phyloP scores from a whole-genome alignment of 225 moss, liverwort and hornwort species.

The Bryoerythrophyllum caledonicum region DNA sequence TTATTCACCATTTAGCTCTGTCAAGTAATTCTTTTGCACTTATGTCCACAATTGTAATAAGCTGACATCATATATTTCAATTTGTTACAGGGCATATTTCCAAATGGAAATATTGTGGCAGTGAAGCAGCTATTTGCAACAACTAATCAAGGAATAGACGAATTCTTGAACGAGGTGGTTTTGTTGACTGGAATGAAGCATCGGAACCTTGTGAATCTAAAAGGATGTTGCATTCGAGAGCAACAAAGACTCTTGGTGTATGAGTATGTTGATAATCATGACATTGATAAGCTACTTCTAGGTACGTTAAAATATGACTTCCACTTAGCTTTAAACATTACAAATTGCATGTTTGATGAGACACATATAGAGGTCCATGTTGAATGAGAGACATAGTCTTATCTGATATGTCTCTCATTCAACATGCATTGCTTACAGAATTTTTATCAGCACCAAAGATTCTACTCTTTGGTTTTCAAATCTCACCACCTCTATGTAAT shows the following conservation, averaged over 20 bases:
- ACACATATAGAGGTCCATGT: too few relatives aligned
- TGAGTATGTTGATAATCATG: conserved; percentile 46
- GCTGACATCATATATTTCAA: not conserved
- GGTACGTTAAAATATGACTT: not conserved
- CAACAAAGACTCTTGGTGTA: conserved; percentile 35
- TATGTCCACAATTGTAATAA: not conserved
- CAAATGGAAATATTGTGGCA: conserved; percentile 19
- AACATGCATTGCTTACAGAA: not conserved
- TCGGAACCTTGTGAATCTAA: not conserved
- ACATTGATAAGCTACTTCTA: not conserved
- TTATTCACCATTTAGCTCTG: not conserved
- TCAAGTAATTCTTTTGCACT: not conserved
- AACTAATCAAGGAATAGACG: conserved; percentile 13
- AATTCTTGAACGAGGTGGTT: conserved; percentile 54
- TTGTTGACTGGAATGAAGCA: conserved; percentile 17
- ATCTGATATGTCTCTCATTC: too few relatives aligned
- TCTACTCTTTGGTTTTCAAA: not conserved
- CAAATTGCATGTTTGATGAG: too few relatives aligned
- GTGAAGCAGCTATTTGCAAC: conserved; percentile 29
- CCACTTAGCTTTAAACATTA: not conserved
- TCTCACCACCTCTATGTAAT: not conserved
- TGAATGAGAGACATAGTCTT: too few relatives aligned
- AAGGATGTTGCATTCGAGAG: conserved; percentile 23
- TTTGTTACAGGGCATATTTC: conserved; percentile 15
- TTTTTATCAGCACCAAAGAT: not conserved